Percentiles rank a stretch among this genome's conserved stretches.
These are phyloP conservation scores for Apiospora aurea DNA, from an alignment of 2,329 filamentous ascomycete species.

Conservation along the genomic window DNA sequence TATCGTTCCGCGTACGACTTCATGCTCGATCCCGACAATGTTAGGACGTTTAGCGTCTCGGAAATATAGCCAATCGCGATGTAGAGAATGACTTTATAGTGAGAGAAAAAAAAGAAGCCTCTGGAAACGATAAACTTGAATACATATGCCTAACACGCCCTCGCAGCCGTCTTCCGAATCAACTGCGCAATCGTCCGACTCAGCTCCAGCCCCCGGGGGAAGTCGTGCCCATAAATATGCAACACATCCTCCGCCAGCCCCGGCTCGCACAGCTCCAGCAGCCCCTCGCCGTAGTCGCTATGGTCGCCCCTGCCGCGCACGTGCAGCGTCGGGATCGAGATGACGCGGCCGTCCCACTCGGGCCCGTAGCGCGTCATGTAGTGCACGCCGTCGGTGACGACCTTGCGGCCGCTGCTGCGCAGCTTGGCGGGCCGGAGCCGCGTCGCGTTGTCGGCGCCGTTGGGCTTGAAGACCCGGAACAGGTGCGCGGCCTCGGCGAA, in stretches of 20 bases:
- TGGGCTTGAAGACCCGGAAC: slow-evolving; percentile 23
- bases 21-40: background rate
- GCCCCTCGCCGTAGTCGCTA: slow-evolving; percentile 19
- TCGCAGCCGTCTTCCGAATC: slow-evolving; percentile 20
- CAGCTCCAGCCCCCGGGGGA: slow-evolving; percentile 10
- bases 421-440: slow-evolving; percentile 4
- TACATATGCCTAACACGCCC: background rate
- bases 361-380: slow-evolving; percentile 24
- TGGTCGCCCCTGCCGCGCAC: slow-evolving; percentile 11
- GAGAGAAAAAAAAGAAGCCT: too few relatives aligned
- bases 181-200: slow-evolving; percentile 21
- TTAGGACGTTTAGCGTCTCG: background rate
- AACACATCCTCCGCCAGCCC: slow-evolving; percentile 1
- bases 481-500: slow-evolving; percentile 22
- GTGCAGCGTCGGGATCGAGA: slow-evolving; percentile 15
- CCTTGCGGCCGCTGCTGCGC: slow-evolving; percentile 18
- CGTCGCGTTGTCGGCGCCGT: slow-evolving; percentile 16
- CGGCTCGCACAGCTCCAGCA: slow-evolving; percentile 10
- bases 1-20: background rate
- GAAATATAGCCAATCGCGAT: too few relatives aligned
- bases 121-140: too few relatives aligned
- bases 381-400: slow-evolving; percentile 1
- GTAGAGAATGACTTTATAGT: too few relatives aligned
- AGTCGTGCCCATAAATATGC: slow-evolving; percentile 23
- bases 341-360: slow-evolving; percentile 20